A percentile compares a stretch with the other conserved stretches of the same genome.
Evolutionary conservation across 805 yeast species (phyloP).

Genomic region (Cyberlindnera sargentensis): DNA sequence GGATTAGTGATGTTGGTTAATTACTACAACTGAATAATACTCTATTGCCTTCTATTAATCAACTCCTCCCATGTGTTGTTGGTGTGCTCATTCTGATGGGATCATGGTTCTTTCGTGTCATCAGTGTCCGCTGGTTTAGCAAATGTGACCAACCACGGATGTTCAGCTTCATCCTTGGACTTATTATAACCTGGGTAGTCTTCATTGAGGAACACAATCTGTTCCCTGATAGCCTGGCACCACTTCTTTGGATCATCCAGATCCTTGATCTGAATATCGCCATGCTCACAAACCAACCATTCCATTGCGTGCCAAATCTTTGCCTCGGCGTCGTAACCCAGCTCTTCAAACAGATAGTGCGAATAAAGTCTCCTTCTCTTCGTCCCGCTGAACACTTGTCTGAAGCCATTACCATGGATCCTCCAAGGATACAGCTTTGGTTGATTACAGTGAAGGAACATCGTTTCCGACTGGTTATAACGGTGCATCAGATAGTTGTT

Average conservation of each 20-base stretch:
- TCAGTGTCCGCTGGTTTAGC: too few species aligned
- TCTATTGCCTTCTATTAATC: too few species aligned
- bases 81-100: too few species aligned
- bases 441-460: constrained; percentile 24
- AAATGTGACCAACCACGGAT: too few species aligned
- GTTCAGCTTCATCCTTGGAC: too few species aligned
- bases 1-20: too few species aligned
- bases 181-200: too few species aligned
- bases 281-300: constrained; percentile 25
- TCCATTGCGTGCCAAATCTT: constrained; percentile 23
- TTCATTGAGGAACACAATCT: constrained; percentile 18
- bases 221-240: constrained; percentile 33
- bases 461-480: constrained; percentile 17
- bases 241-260: constrained; percentile 31
- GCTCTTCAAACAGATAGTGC: constrained; percentile 14
- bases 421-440: constrained; percentile 26
- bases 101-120: too few species aligned
- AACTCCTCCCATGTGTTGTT: too few species aligned
- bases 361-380: constrained; percentile 18
- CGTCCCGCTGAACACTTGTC: constrained; percentile 14
- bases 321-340: constrained; percentile 24
- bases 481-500: constrained; percentile 19
- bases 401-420: constrained; percentile 21
- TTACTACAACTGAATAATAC: too few species aligned
- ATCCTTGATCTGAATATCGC: constrained; percentile 31